phyloP scores from a whole-genome alignment of 306 rosid genomes.

The Begonia masoniana region DNA sequence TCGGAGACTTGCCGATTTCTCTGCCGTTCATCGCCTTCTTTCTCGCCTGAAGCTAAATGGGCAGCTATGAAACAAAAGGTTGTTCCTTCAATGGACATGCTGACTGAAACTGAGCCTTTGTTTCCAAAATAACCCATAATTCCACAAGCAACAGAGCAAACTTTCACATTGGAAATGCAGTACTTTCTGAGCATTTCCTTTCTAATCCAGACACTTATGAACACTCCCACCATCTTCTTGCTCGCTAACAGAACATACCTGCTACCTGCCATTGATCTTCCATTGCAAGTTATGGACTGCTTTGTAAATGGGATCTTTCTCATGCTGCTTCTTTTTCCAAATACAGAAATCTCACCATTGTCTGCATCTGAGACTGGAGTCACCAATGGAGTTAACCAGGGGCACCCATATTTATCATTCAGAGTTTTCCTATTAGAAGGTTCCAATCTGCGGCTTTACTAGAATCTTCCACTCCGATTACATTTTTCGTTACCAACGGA shows the following conservation, averaged over 20 bases:
- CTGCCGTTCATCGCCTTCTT: constrained; percentile 69
- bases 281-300: constrained; percentile 9
- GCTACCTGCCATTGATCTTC: constrained; percentile 11
- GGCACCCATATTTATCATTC: constrained; percentile 33
- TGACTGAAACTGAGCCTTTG: constrained; percentile 81
- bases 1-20: constrained; percentile 71
- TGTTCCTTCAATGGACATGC: constrained; percentile 86
- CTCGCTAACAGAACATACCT: constrained; percentile 51
- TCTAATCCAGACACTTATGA: constrained; percentile 72
- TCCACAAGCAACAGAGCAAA: constrained; percentile 86
- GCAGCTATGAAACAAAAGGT: constrained; percentile 82
- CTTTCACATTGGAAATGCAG: constrained; percentile 61
- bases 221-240: constrained; percentile 97
- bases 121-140: constrained; percentile 96
- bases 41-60: constrained; percentile 90
- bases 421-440: constrained; percentile 55
- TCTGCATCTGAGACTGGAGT: constrained; percentile 24
- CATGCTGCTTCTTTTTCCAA: constrained; percentile 7
- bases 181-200: constrained; percentile 40
- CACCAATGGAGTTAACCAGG: constrained; percentile 40
- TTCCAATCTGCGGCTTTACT: constrained; percentile 77
- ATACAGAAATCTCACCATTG: constrained; percentile 8
- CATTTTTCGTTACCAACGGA: constrained; percentile 62
- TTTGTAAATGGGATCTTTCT: constrained; percentile 10
- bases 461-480: constrained; percentile 75